A percentile compares a stretch with the other conserved stretches of the same genome.
These are phyloP conservation scores for Agastache rugosa DNA, from an alignment of 257 asterid genomes.

Conservation along the genomic window DNA sequence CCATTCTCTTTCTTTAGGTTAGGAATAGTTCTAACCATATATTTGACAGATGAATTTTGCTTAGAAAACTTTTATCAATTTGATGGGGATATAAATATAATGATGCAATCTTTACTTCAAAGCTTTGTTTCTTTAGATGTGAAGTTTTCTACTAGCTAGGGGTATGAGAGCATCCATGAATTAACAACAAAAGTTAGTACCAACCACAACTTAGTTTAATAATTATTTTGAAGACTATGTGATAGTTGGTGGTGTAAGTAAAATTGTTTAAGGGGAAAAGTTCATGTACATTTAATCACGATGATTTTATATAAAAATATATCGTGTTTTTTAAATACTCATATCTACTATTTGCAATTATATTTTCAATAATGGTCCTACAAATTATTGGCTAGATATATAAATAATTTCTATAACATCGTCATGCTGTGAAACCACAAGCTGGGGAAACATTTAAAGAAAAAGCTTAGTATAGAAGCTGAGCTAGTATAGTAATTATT, in stretches of 20 bases:
- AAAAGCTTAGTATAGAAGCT: neutral
- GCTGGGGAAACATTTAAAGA: neutral
- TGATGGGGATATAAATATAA: conserved; percentile 35
- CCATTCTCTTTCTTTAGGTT: neutral
- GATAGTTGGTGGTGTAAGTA: conserved; percentile 24
- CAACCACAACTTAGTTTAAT: conserved; percentile 27
- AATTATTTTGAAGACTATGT: conserved; percentile 19
- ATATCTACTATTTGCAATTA: too few species aligned
- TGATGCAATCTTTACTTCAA: conserved; percentile 46
- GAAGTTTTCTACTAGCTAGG: conserved; percentile 27
- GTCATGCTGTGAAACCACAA: neutral
- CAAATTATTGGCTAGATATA: neutral
- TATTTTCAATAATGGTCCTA: too few species aligned
- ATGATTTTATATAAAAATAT: too few species aligned
- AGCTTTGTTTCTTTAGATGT: conserved; percentile 38
- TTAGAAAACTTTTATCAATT: conserved; percentile 15
- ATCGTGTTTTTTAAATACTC: too few species aligned
- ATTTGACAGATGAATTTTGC: neutral
- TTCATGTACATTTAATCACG: neutral
- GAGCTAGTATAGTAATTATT: neutral
- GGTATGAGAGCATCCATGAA: conserved; percentile 20
- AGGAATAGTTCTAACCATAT: neutral
- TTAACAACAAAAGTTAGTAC: conserved; percentile 28
- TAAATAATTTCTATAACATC: neutral
- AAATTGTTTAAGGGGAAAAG: neutral